Conservation (phyloP, 345 rosid genomes). For the Salix brachista region DNA sequence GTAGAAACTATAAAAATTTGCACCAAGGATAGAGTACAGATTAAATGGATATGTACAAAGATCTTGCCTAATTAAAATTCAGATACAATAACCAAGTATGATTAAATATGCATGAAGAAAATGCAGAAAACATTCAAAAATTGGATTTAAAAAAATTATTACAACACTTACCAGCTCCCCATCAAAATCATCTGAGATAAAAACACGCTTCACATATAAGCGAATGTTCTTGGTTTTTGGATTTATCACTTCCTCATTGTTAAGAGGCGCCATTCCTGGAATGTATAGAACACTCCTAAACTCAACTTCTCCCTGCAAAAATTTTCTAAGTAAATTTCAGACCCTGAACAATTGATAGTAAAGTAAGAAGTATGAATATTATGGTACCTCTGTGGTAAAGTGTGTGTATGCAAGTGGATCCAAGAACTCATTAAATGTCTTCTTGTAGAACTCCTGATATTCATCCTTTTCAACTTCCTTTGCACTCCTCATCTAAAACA, state of each 20-base stretch:
- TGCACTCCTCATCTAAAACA: conserved; percentile 67
- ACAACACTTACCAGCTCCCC: conserved; percentile 83
- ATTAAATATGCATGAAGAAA: neutral
- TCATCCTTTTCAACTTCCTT: conserved; percentile 85
- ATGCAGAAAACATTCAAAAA: neutral
- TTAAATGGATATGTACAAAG: neutral
- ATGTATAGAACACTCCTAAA: conserved; percentile 86
- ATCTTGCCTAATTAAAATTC: neutral
- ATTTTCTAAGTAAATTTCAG: neutral
- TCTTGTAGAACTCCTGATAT: conserved; percentile 86
- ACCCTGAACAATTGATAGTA: neutral
- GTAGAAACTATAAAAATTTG: neutral
- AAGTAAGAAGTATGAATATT: neutral
- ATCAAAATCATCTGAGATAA: conserved; percentile 99
- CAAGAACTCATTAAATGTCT: conserved; percentile 84
- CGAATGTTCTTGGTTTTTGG: conserved; percentile 93
- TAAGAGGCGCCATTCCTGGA: conserved; percentile 98
- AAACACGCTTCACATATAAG: conserved; percentile 87
- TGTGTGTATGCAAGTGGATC: conserved; percentile 85
- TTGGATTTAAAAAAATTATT: neutral
- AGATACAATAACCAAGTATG: neutral
- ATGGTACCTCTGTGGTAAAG: conserved; percentile 80
- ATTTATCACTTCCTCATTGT: conserved; percentile 78
- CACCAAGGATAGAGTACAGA: neutral
- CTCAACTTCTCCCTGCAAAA: conserved; percentile 92